A percentile compares a stretch with the other conserved stretches of the same genome.
Evolutionary conservation across 305 asterid genomes (phyloP).

Genomic region (Rubia occidens): DNA sequence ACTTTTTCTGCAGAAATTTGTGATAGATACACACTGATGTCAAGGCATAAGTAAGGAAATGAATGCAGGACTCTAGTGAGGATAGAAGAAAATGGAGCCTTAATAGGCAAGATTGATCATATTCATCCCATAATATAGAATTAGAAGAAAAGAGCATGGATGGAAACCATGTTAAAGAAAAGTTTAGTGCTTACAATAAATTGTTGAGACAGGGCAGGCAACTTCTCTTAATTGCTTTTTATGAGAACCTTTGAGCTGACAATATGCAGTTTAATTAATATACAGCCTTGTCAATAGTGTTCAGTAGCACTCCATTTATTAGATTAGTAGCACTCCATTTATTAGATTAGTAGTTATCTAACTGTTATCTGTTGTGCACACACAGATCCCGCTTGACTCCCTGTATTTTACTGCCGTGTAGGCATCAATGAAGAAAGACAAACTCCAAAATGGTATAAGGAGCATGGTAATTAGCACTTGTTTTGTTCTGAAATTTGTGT

Average conservation of each 20-base stretch:
- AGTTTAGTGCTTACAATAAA: conserved; percentile 61
- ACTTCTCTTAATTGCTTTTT: conserved; percentile 13
- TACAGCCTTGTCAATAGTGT: background rate
- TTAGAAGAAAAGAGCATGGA: conserved; percentile 38
- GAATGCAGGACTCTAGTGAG: too few relatives aligned
- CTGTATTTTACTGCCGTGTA: conserved; percentile 72
- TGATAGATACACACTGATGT: background rate
- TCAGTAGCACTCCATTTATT: background rate
- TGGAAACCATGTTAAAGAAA: conserved; percentile 41
- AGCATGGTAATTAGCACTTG: conserved; percentile 44
- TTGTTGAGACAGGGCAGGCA: conserved; percentile 86
- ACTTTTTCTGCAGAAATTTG: background rate
- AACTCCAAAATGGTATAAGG: conserved; percentile 66
- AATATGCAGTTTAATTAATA: background rate
- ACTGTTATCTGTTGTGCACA: conserved; percentile 10
- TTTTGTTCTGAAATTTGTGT: background rate
- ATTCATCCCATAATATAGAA: conserved; percentile 38
- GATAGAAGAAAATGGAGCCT: too few relatives aligned
- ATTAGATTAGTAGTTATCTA: conserved; percentile 13
- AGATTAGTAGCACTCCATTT: background rate
- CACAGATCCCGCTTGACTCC: conserved; percentile 72
- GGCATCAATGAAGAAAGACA: conserved; percentile 69
- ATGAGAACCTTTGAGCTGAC: background rate
- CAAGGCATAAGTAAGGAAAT: background rate
- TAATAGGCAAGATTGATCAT: too few relatives aligned